Evolutionary conservation across 257 asterid species (phyloP).

Genomic region (Paraleonurus japonicus): DNA sequence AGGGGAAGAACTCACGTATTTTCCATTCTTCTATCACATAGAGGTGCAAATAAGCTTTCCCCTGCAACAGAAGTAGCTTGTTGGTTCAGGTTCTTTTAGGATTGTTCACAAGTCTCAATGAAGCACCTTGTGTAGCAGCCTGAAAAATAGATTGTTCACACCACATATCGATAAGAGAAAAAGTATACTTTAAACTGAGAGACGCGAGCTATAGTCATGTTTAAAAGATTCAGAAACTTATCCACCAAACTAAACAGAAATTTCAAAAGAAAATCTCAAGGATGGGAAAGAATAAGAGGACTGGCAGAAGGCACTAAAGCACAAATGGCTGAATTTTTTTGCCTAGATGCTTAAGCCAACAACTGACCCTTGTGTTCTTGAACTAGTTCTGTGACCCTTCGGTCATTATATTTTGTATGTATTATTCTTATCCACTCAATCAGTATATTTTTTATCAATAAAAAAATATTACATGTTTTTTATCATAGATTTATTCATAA

Average conservation of each 20-base stretch:
- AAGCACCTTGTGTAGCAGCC: constrained; percentile 47
- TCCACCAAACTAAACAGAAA: constrained; percentile 18
- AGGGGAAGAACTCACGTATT: constrained; percentile 45
- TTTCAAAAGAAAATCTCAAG: constrained; percentile 12
- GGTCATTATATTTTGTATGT: background rate
- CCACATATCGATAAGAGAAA: constrained; percentile 3
- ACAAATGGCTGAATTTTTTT: background rate
- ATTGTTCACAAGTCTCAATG: constrained; percentile 33
- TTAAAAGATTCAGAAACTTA: constrained; percentile 11
- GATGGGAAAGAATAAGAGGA: constrained; percentile 11
- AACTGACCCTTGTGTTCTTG: constrained; percentile 3
- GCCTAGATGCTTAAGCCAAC: constrained; percentile 9
- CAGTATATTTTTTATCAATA: background rate
- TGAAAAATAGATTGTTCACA: constrained; percentile 37
- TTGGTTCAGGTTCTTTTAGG: constrained; percentile 37
- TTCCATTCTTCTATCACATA: constrained; percentile 35
- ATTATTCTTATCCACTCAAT: background rate
- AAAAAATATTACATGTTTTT: background rate
- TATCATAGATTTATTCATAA: constrained; percentile 14
- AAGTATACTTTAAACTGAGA: background rate
- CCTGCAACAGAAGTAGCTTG: constrained; percentile 37
- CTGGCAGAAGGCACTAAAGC: background rate
- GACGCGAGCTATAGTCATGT: constrained; percentile 8
- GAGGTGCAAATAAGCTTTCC: constrained; percentile 39
- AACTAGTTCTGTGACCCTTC: background rate